Evolutionary conservation across 192 early-diverging fungal species (phyloP).

Genomic region (Backusella mclennaniae): DNA sequence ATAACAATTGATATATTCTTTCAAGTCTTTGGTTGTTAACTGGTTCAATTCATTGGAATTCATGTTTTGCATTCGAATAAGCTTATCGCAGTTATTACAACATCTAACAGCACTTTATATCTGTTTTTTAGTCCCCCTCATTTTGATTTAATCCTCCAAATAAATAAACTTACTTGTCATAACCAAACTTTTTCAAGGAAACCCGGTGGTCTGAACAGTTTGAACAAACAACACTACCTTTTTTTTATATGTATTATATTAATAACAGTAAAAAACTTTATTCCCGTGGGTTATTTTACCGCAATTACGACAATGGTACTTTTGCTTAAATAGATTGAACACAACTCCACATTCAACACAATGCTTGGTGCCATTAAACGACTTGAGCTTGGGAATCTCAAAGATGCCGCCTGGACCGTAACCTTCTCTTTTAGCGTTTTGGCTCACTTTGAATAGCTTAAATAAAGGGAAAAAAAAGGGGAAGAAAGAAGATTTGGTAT

Average conservation of each 20-base stretch:
- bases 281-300: constrained; percentile 18
- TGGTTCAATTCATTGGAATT: constrained; percentile 19
- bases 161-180: constrained; percentile 29
- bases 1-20: constrained; percentile 33
- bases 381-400: constrained; percentile 20
- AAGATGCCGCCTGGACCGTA: constrained; percentile 34
- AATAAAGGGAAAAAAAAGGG: background rate
- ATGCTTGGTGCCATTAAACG: constrained; percentile 4
- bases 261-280: background rate
- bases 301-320: constrained; percentile 39
- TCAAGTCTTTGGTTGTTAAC: constrained; percentile 26
- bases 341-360: constrained; percentile 23
- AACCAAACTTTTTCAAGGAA: constrained; percentile 34
- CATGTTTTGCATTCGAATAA: constrained; percentile 38
- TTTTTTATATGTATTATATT: background rate
- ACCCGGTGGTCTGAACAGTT: constrained; percentile 30
- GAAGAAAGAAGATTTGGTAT: background rate
- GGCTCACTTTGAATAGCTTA: constrained; percentile 12
- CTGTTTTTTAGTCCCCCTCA: background rate
- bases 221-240: constrained; percentile 31
- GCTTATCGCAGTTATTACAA: constrained; percentile 31
- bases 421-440: constrained; percentile 4
- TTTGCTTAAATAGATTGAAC: constrained; percentile 36
- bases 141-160: background rate
- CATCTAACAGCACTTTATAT: constrained; percentile 31